Evolutionary conservation across 2,329 filamentous ascomycete species (phyloP), one percentile per base, ranked within the genome.

Genomic region (Exophiala lecanii-corni): DNA sequence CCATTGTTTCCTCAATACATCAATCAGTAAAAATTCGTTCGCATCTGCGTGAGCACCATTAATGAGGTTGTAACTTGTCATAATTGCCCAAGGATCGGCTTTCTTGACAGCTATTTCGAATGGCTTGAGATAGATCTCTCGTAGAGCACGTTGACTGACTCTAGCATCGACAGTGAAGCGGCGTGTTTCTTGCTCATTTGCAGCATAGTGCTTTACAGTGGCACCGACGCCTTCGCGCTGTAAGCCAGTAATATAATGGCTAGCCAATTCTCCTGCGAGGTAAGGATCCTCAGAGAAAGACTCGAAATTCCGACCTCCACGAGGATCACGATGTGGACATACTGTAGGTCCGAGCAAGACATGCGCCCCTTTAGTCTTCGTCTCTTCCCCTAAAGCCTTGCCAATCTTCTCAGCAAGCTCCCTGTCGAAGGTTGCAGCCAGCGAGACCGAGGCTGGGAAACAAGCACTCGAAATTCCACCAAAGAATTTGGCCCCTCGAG

Each of bases 401-500:
- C 43, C 43, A 6, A 28, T 18, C 9, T 23, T 15, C 5, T 15
- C 5, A 12, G 31, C n/a, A 12, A 45, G 30, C 10, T 25, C 30
- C 12, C 4, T 28, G 30, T 81, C 78, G 58, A 75, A 81, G 17
- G 77, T 80, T 3, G 78, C 68, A 19, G 73, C 78, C 4, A 81
- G 66, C 1, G 68, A 73, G 4, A 21, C 20, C 17, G 75, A 76
- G 47, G 76, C 79, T 9, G 78, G 76, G 52, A 81, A 74, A 55
- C 78, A 80, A n/a, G 77, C 76, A 1, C 77, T 74, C 17, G 69
- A 70, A 25, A 73, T 64, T 39, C 81, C 78, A 53, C 81, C 77
- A 64, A 85, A 84, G 68, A 83, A 84, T 54, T 76, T 78, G 36
- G 76, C 79, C 38, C 81, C 82, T 51, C 82, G 72, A 23, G 82